These are phyloP conservation scores for Onygenales sp. DNA, from an alignment of 2,329 filamentous ascomycete genomes.

Conservation along the genomic window DNA sequence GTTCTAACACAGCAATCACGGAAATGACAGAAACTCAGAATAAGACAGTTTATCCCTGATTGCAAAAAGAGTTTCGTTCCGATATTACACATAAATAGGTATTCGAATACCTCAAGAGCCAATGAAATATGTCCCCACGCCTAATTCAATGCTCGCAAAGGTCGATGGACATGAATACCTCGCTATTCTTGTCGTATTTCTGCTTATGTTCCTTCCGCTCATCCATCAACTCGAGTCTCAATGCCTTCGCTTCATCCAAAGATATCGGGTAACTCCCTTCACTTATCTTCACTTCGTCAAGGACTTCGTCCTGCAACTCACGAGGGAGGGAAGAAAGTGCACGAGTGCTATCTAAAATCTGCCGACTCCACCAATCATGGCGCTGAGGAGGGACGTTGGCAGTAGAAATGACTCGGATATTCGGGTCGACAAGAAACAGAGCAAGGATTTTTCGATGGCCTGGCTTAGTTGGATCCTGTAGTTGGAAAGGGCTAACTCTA, in stretches of 20 bases:
- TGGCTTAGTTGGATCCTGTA: neutral
- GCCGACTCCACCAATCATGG: neutral
- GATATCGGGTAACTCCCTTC: slow-evolving; percentile 1
- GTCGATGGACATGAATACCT: too few species aligned
- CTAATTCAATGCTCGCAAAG: too few species aligned
- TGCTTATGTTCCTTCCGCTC: slow-evolving; percentile 2
- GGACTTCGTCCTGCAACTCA: slow-evolving; percentile 6
- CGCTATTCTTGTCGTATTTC: too few species aligned
- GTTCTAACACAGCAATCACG: too few species aligned
- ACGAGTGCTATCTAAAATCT: neutral
- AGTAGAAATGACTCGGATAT: neutral
- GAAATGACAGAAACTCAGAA: too few species aligned
- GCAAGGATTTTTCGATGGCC: neutral
- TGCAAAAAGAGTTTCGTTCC: too few species aligned
- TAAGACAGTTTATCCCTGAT: too few species aligned
- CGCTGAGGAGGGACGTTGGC: neutral
- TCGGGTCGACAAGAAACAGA: neutral
- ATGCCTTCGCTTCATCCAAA: slow-evolving; percentile 8
- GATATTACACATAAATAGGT: too few species aligned
- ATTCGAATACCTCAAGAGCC: too few species aligned
- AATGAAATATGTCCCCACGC: too few species aligned
- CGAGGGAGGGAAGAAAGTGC: neutral
- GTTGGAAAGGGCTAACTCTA: neutral
- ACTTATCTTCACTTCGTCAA: neutral
- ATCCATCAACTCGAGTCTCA: slow-evolving; percentile 10